phyloP scores from a whole-genome alignment of 2,329 filamentous ascomycete species.

The Hypoxylon sp. region DNA sequence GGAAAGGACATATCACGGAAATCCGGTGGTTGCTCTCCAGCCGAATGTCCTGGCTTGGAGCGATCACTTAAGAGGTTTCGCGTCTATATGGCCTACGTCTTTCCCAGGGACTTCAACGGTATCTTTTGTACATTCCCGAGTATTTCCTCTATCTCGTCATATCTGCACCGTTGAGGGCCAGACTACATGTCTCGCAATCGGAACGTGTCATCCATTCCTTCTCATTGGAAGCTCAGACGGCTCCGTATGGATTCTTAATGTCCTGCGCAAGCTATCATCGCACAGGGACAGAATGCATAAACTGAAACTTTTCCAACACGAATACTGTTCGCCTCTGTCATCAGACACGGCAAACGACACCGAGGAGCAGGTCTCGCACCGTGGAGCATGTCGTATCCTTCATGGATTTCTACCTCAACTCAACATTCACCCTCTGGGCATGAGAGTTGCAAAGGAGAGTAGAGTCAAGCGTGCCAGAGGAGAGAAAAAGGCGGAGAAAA shows the following conservation, averaged over 20 bases:
- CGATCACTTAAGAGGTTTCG: slow-evolving; percentile 70
- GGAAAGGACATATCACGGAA: slow-evolving; percentile 69
- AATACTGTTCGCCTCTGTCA: slow-evolving; percentile 61
- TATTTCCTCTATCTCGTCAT: slow-evolving; percentile 68
- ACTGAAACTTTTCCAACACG: slow-evolving; percentile 67
- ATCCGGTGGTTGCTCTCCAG: slow-evolving; percentile 66
- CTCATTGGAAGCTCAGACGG: slow-evolving; percentile 69
- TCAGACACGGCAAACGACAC: slow-evolving; percentile 21
- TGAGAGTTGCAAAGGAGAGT: slow-evolving; percentile 50
- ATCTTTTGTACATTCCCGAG: slow-evolving; percentile 67
- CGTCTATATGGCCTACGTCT: slow-evolving; percentile 66
- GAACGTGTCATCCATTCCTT: slow-evolving; percentile 67
- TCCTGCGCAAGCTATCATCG: slow-evolving; percentile 61
- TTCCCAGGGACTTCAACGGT: slow-evolving; percentile 68
- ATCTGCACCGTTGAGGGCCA: slow-evolving; percentile 67
- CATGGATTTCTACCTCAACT: slow-evolving; percentile 67
- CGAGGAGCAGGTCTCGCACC: slow-evolving; percentile 51
- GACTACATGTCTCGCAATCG: slow-evolving; percentile 66
- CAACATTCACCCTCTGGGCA: slow-evolving; percentile 64
- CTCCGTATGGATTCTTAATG: slow-evolving; percentile 66
- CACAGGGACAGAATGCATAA: slow-evolving; percentile 60
- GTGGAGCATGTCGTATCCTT: slow-evolving; percentile 67
- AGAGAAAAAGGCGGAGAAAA: slow-evolving; percentile 58
- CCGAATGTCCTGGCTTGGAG: slow-evolving; percentile 69
- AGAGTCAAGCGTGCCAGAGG: slow-evolving; percentile 51